phyloP scores from a whole-genome alignment of 192 early-diverging fungal species.

The Coemansia sp. region DNA sequence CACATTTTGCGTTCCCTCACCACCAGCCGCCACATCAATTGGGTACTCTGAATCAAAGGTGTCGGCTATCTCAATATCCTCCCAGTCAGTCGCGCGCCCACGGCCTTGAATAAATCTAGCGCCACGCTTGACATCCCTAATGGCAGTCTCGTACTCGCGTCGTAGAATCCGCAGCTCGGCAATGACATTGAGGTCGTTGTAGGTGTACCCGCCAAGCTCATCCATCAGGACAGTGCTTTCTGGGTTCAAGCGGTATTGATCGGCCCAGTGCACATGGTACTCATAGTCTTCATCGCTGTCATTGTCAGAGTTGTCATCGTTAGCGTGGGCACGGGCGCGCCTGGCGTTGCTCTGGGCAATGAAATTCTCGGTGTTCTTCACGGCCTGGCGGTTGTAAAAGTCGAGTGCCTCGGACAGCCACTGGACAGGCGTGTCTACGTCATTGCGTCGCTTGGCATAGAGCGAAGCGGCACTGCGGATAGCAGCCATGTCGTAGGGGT shows the following conservation, averaged over 20 bases:
- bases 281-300: constrained; percentile 9
- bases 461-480: constrained; percentile 64
- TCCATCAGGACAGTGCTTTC: constrained; percentile 43
- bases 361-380: constrained; percentile 58
- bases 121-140: constrained; percentile 70
- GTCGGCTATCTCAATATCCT: constrained; percentile 45
- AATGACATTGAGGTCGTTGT: constrained; percentile 76
- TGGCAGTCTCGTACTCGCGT: constrained; percentile 71
- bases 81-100: constrained; percentile 64
- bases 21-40: constrained; percentile 31
- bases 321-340: not conserved
- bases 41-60: constrained; percentile 63
- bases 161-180: constrained; percentile 81
- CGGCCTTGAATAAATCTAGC: constrained; percentile 69
- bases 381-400: constrained; percentile 59
- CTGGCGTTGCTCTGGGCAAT: constrained; percentile 43
- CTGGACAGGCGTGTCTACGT: constrained; percentile 32
- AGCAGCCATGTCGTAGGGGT: constrained; percentile 67
- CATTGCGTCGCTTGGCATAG: constrained; percentile 49
- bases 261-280: constrained; percentile 32
- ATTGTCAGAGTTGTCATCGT: not conserved
- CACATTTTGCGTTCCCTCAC: constrained; percentile 8
- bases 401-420: constrained; percentile 40
- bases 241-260: constrained; percentile 24
- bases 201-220: constrained; percentile 66